A percentile compares a stretch with the other conserved stretches of the same genome.
These are phyloP conservation scores for Pseudonitzschia multiseries DNA, from an alignment of 108 stramenopile species.

Conservation along the genomic window DNA sequence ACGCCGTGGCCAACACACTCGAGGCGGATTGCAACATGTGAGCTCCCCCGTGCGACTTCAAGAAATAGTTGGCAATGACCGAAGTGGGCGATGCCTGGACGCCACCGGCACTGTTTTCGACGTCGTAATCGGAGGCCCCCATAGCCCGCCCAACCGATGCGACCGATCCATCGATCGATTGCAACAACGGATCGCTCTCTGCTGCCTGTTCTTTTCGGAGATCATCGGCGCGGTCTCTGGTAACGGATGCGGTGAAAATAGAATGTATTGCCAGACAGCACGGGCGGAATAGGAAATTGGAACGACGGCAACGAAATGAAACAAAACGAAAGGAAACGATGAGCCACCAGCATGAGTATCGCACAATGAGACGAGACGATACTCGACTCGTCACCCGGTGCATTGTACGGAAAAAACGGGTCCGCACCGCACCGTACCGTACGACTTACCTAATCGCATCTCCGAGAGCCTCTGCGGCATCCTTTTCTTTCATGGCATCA, in stretches of 20 bases:
- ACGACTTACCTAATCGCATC: slow-evolving; percentile 62
- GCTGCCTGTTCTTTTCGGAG: slow-evolving; percentile 25
- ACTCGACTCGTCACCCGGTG: no score
- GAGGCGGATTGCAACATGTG: slow-evolving; percentile 66
- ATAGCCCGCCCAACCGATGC: slow-evolving; percentile 45
- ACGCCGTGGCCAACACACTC: slow-evolving; percentile 53
- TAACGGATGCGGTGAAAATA: slow-evolving; percentile 1
- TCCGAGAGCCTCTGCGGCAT: slow-evolving; percentile 58
- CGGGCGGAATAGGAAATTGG: slow-evolving; percentile 21
- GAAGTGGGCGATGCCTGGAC: slow-evolving; percentile 56
- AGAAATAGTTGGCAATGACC: slow-evolving; percentile 77
- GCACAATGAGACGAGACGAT: no score
- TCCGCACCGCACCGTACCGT: no score
- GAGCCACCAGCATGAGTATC: no score
- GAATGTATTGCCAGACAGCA: background rate
- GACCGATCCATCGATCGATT: slow-evolving; percentile 41
- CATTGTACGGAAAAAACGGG: no score
- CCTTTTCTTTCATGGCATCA: slow-evolving; percentile 55
- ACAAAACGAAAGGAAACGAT: no score
- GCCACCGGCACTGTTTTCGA: slow-evolving; percentile 39
- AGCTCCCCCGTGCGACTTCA: slow-evolving; percentile 79
- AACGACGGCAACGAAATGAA: background rate
- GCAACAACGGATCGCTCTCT: slow-evolving; percentile 30
- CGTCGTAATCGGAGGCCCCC: slow-evolving; percentile 51
- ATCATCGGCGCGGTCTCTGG: slow-evolving; percentile 45